Conservation (phyloP, 805 yeast genomes). For the Candida silvicultrix region DNA sequence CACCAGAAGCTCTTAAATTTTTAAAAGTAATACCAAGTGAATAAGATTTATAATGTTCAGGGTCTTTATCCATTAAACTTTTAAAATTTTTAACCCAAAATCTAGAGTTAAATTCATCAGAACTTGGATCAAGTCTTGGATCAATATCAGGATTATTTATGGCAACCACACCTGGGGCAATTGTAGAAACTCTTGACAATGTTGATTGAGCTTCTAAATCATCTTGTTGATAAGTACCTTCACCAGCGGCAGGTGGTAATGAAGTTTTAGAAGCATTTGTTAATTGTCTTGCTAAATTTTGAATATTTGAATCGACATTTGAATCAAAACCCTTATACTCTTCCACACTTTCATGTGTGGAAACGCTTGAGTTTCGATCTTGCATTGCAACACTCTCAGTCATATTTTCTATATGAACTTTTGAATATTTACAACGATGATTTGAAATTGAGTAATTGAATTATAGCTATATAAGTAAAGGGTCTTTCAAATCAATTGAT, state of each 20-base stretch:
- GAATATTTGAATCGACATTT: not conserved
- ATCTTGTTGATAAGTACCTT: not conserved
- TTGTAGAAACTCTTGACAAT: not conserved
- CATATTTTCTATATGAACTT: not conserved
- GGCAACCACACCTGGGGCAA: conserved; percentile 34
- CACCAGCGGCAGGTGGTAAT: not conserved
- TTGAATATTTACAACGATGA: not conserved
- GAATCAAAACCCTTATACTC: conserved; percentile 2
- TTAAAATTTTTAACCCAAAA: conserved; percentile 62
- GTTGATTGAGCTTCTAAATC: not conserved
- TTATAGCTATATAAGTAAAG: too few relatives aligned
- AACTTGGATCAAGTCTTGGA: conserved; percentile 51
- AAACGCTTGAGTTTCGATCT: not conserved
- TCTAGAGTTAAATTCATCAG: conserved; percentile 46
- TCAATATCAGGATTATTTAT: conserved; percentile 26
- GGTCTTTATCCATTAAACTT: conserved; percentile 44
- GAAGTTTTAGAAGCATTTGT: not conserved
- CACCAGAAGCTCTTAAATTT: conserved; percentile 56
- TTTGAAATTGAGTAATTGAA: too few relatives aligned
- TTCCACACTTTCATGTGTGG: not conserved
- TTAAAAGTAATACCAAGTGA: conserved; percentile 53
- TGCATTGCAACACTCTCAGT: not conserved
- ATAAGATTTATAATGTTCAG: conserved; percentile 53
- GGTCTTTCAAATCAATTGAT: too few relatives aligned
- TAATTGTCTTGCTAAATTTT: conserved; percentile 1